A percentile compares a stretch with the other conserved stretches of the same genome.
These are phyloP conservation scores for Alternaria infectoria DNA, from an alignment of 2,329 filamentous ascomycete genomes.

Conservation along the genomic window DNA sequence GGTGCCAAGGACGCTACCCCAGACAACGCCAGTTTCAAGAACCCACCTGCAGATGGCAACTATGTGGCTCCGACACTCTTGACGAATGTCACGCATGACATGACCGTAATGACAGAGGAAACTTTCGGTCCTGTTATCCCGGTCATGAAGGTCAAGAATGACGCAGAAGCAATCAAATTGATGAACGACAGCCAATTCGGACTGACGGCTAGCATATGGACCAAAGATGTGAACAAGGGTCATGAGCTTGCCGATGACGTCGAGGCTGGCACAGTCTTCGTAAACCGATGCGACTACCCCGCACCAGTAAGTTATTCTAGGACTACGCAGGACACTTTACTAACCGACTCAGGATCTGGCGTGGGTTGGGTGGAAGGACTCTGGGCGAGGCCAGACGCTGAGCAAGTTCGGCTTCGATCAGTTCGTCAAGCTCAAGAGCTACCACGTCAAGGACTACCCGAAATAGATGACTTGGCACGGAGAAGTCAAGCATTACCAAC, in stretches of 20 bases:
- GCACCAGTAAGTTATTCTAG: constrained; percentile 73
- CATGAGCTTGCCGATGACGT: constrained; percentile 79
- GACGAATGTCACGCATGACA: constrained; percentile 77
- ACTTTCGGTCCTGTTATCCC: constrained; percentile 94
- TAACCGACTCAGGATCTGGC: constrained; percentile 72
- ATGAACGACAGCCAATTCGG: constrained; percentile 98
- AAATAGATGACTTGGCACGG: constrained; percentile 50
- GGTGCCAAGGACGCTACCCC: constrained; percentile 87
- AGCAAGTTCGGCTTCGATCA: constrained; percentile 92
- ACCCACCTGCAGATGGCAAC: constrained; percentile 78
- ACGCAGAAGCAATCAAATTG: constrained; percentile 78
- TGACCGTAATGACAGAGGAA: constrained; percentile 91
- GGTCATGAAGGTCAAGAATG: constrained; percentile 81
- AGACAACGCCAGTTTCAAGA: constrained; percentile 76
- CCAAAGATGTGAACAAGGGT: constrained; percentile 78
- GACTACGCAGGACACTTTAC: not conserved
- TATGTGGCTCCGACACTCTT: constrained; percentile 87
- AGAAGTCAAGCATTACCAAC: constrained; percentile 13
- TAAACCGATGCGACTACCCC: constrained; percentile 92
- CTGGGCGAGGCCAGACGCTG: constrained; percentile 87
- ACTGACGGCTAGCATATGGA: constrained; percentile 96
- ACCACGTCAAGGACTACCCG: constrained; percentile 82
- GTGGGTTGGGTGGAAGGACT: constrained; percentile 99
- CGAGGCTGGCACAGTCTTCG: constrained; percentile 93
- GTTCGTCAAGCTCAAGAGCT: constrained; percentile 96